Base-by-base conservation (phyloP, 2,329 filamentous ascomycete species). In the Neofusicoccum umdonicola region DNA sequence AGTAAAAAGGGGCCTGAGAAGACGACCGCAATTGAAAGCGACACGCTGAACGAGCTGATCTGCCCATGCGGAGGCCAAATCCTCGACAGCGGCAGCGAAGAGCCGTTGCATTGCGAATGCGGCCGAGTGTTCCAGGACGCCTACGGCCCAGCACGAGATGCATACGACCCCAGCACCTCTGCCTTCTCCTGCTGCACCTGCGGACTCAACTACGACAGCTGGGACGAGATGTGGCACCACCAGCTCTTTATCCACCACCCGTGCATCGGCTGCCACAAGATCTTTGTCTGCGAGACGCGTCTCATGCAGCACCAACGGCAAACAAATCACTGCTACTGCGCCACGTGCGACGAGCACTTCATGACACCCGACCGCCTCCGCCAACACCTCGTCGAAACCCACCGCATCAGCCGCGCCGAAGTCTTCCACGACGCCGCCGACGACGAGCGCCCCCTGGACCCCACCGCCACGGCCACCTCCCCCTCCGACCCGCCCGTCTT, bases 161-260 rank as follows among this genome's bases (percentile, higher is more conserved):
- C 35, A 9, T 65, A 51, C 39, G 22, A 39, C 4, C 54, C 63
- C 7, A 27, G 34, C 12, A 65, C 63, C 11, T 54, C 47, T n/a
- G 9, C 37, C 7, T 65, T 65, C 47, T 8, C 37, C 12, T 65
- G 63, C 47, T 44, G 45, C n/a, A 52, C 45, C 47, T 65, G 63
- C 54, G 42, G 22, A 2, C 54, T 37, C 12, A n/a, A n/a, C 1
- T 65, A 44, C 56, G 47, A 65, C n/a, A 61, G 35, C 37, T 65
- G 63, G 63, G 63, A 61, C 37, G 56, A 52, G n/a, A 65, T 65
- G 63, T 65, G 63, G 63, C 45, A 41, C 8, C 63, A 65, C 37
- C 54, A 65, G 45, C 54, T 65, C 27, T 60, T 35, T 7, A 60
- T 61, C n/a, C 63, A 65, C 47, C 63, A 65, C 37, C 54, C 63